Conservation (phyloP, 352 stramenopile genomes). For the Phytophthora fragariae region DNA sequence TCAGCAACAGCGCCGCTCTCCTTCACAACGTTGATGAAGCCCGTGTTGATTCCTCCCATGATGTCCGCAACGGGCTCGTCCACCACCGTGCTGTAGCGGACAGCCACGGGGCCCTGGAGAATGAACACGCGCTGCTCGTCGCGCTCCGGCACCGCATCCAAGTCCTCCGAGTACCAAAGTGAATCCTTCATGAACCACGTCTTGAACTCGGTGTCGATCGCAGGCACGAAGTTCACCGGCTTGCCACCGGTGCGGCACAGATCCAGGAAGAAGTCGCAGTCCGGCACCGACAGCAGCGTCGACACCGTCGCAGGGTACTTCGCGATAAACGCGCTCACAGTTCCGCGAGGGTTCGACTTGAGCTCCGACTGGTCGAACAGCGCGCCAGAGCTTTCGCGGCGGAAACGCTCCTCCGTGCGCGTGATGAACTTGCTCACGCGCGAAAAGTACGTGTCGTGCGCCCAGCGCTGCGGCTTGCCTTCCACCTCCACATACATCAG, state of each 20-base stretch:
- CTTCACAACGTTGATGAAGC: constrained; percentile 61
- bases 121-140: constrained; percentile 88
- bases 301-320: constrained; percentile 63
- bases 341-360: constrained; percentile 48
- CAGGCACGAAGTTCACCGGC: constrained; percentile 89
- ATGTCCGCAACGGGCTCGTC: constrained; percentile 87
- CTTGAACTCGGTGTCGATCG: constrained; percentile 84
- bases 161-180: constrained; percentile 91
- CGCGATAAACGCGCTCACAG: constrained; percentile 53
- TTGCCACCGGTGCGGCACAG: constrained; percentile 86
- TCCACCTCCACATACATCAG: constrained; percentile 77
- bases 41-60: constrained; percentile 65
- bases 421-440: constrained; percentile 80
- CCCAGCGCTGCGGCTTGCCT: constrained; percentile 70
- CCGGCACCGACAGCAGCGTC: constrained; percentile 73
- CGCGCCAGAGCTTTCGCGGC: constrained; percentile 35
- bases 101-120: constrained; percentile 83
- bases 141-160: constrained; percentile 79
- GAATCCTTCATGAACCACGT: constrained; percentile 93
- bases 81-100: constrained; percentile 76
- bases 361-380: constrained; percentile 59
- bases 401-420: constrained; percentile 75
- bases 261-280: constrained; percentile 87
- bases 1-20: constrained; percentile 23
- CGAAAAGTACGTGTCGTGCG: constrained; percentile 75